Evolutionary conservation across 129 eudicot species (phyloP), one percentile per base, ranked within the genome.

Genomic region (Glebionis coronaria): DNA sequence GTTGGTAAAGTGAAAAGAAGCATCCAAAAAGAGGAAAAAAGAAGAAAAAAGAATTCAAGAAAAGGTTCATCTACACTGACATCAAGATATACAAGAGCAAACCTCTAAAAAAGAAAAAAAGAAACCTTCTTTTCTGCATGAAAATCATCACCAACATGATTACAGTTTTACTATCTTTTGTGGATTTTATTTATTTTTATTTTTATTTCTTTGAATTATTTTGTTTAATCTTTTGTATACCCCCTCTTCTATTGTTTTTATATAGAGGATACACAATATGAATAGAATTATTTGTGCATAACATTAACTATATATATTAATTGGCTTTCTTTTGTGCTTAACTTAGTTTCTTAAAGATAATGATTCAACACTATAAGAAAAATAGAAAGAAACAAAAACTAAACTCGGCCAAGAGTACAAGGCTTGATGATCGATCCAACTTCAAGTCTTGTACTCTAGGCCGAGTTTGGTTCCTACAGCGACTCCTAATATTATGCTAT

Each of bases 1-100:
- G 84, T 82, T 82, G 82, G 77, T 73, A 83, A 85, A 79, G 76
- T 63, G 60, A 69, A 77, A 66, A 76, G 80, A 74, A 76, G 73
- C 74, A 69, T 50, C 62, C 69, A 58, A 55, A 38, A 70, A 73
- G 76, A 65, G 57, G 60, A 76, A 51, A 76, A 76, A 76, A 53
- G 76, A 65, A 61, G 60, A 76, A 51, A 76, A 76, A 76, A 53
- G 75, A 76, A 76, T 57, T 74, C 79, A 74, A 74, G 79, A 66
- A 66, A 74, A 67, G 79, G 68, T 74, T 74, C 80, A 69, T 78
- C 77, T 79, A 42, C 78, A 67, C 65, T 60, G 86, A 76, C 80
- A 87, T 82, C 73, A 74, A 74, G 79, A 74, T 74, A 74, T 74
- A 68, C 44, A 74, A 23, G 68, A 75, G 44, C 56, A 67, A 75